Evolutionary conservation across 192 early-diverging fungal species (phyloP).

Genomic region (Coemansia sp.): DNA sequence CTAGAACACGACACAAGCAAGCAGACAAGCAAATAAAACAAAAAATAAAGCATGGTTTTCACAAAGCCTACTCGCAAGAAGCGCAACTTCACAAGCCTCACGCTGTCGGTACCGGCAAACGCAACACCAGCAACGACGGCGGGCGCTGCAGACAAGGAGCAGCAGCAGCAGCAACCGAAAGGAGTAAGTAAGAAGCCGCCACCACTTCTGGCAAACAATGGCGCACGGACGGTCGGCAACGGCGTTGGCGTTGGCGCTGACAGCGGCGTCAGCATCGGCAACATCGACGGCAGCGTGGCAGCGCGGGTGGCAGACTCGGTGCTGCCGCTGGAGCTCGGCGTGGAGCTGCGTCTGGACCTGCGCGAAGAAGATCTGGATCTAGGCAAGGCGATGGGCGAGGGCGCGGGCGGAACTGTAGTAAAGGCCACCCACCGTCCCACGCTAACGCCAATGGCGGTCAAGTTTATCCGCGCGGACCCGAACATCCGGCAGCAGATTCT

Average conservation of each 20-base stretch:
- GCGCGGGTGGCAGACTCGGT: constrained; percentile 23
- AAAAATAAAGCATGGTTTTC: constrained; percentile 28
- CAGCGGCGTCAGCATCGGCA: constrained; percentile 5
- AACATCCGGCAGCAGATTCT: constrained; percentile 85
- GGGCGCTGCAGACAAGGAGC: constrained; percentile 9
- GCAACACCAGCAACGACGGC: constrained; percentile 15
- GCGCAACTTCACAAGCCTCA: constrained; percentile 56
- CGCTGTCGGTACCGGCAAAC: constrained; percentile 36
- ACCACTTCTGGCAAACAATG: constrained; percentile 14
- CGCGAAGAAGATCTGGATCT: constrained; percentile 79
- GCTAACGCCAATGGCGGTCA: constrained; percentile 88
- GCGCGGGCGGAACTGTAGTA: constrained; percentile 88
- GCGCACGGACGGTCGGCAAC: constrained; percentile 9
- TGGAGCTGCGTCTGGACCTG: constrained; percentile 73
- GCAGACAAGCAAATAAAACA: not conserved
- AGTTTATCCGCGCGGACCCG: constrained; percentile 69
- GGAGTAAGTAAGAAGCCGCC: not conserved
- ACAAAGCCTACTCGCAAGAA: constrained; percentile 53
- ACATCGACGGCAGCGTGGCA: not conserved
- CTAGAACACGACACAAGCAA: not conserved
- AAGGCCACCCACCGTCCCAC: constrained; percentile 86
- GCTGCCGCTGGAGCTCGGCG: constrained; percentile 62
- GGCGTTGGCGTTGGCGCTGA: not conserved
- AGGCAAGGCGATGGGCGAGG: constrained; percentile 83
- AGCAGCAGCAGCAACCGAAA: not conserved